A percentile compares a stretch with the other conserved stretches of the same genome.
phyloP scores from a whole-genome alignment of 164 flowering plant species.

The Dillenia turbinata region DNA sequence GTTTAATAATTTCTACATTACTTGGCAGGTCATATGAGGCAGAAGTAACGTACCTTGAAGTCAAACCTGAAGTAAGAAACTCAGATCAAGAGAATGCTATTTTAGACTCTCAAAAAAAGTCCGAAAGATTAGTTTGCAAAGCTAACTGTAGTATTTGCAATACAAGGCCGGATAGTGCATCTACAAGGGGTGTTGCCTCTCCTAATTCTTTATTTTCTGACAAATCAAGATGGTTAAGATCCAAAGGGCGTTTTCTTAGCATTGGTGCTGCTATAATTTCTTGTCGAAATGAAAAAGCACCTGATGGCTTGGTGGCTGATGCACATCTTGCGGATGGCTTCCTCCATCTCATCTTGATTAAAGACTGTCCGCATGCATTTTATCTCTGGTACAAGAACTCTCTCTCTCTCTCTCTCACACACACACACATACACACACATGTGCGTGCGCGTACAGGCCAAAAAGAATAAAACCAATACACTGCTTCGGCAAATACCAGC shows the following conservation, averaged over 20 bases:
- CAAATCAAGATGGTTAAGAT: slow-evolving; percentile 53
- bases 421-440: no score
- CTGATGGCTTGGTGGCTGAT: slow-evolving; percentile 94
- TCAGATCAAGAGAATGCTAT: slow-evolving; percentile 19
- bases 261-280: slow-evolving; percentile 92
- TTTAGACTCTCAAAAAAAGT: slow-evolving; percentile 20
- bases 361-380: slow-evolving; percentile 72
- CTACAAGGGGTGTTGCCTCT: slow-evolving; percentile 10
- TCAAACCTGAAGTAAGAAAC: slow-evolving; percentile 30
- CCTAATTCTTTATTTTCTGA: slow-evolving; percentile 13
- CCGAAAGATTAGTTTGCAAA: slow-evolving; percentile 54
- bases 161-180: slow-evolving; percentile 11
- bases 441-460: no score
- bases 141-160: slow-evolving; percentile 52
- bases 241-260: slow-evolving; percentile 79
- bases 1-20: no score
- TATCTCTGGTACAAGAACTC: slow-evolving; percentile 29
- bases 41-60: slow-evolving; percentile 65
- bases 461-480: no score
- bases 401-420: no score
- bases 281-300: slow-evolving; percentile 86
- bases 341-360: slow-evolving; percentile 73
- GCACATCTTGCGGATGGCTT: slow-evolving; percentile 98
- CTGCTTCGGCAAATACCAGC: no score
- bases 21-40: slow-evolving; percentile 78